These are phyloP conservation scores for Starmera quercuum DNA, from an alignment of 805 yeast species.

Conservation along the genomic window DNA sequence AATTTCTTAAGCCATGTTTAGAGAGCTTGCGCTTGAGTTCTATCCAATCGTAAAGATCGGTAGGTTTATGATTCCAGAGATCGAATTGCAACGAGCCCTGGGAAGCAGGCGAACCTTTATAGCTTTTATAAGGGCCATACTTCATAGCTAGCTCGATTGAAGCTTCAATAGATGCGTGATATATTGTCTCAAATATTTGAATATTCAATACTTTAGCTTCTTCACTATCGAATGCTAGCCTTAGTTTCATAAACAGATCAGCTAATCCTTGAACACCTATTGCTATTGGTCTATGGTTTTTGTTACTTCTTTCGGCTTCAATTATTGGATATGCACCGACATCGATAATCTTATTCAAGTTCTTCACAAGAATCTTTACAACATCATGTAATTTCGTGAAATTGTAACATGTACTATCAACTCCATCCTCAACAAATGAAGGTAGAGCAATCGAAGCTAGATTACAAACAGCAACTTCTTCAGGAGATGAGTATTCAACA, in stretches of 20 bases:
- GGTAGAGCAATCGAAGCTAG: constrained; percentile 90
- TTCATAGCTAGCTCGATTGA: constrained; percentile 71
- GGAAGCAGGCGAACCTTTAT: constrained; percentile 86
- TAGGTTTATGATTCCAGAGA: constrained; percentile 75
- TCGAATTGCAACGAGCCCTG: constrained; percentile 79
- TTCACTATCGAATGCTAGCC: constrained; percentile 75
- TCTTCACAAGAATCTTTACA: constrained; percentile 66
- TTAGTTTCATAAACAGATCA: constrained; percentile 70
- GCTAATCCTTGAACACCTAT: constrained; percentile 95
- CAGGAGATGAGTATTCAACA: constrained; percentile 82
- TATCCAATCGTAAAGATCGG: constrained; percentile 84
- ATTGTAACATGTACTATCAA: constrained; percentile 50
- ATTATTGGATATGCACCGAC: constrained; percentile 74
- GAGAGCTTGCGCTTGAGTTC: constrained; percentile 49
- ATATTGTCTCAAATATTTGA: constrained; percentile 89
- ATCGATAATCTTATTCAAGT: constrained; percentile 78
- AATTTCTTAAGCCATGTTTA: constrained; percentile 74
- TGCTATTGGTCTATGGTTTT: constrained; percentile 85
- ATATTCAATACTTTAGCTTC: constrained; percentile 68
- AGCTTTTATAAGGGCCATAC: constrained; percentile 67
- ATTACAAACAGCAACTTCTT: constrained; percentile 94
- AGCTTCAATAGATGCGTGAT: constrained; percentile 85
- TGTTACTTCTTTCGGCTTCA: constrained; percentile 65
- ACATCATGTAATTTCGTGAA: constrained; percentile 70
- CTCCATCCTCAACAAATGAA: constrained; percentile 57